Evolutionary conservation across 2,329 filamentous ascomycete genomes (phyloP).

Genomic region (Ceratocystis harringtonii): DNA sequence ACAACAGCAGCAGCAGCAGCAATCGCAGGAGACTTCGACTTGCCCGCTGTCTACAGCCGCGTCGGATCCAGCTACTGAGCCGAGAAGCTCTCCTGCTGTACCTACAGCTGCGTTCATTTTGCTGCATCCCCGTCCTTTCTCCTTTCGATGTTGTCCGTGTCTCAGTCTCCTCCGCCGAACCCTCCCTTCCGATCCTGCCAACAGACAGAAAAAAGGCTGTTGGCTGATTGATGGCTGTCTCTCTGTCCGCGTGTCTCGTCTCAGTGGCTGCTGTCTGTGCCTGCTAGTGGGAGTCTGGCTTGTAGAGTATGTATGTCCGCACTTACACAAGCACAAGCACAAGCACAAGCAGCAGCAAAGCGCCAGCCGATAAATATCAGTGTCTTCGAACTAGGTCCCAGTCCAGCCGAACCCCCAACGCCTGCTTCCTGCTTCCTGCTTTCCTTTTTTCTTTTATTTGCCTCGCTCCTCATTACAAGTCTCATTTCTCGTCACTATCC

Average conservation of each 20-base stretch:
- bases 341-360: no score
- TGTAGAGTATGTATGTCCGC: no score
- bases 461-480: not conserved
- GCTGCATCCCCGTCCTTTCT: not conserved
- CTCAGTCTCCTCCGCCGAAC: not conserved
- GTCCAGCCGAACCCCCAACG: not conserved
- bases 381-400: not conserved
- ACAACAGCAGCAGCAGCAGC: no score
- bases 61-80: no score
- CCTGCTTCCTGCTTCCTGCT: not conserved
- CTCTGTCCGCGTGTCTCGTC: no score
- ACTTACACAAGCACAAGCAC: no score
- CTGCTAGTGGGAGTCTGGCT: no score
- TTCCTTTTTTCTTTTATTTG: not conserved
- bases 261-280: no score
- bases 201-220: not conserved
- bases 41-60: no score
- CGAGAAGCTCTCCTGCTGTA: no score
- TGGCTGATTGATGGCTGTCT: not conserved
- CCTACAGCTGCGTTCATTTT: not conserved
- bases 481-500: constrained; percentile 2
- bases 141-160: not conserved
- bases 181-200: constrained; percentile 5
- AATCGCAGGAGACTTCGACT: no score
- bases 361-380: not conserved